Percentiles rank a stretch among this genome's conserved stretches.
These are phyloP conservation scores for Aspergillus biplanus DNA, from an alignment of 495 filamentous ascomycete genomes.

Conservation along the genomic window DNA sequence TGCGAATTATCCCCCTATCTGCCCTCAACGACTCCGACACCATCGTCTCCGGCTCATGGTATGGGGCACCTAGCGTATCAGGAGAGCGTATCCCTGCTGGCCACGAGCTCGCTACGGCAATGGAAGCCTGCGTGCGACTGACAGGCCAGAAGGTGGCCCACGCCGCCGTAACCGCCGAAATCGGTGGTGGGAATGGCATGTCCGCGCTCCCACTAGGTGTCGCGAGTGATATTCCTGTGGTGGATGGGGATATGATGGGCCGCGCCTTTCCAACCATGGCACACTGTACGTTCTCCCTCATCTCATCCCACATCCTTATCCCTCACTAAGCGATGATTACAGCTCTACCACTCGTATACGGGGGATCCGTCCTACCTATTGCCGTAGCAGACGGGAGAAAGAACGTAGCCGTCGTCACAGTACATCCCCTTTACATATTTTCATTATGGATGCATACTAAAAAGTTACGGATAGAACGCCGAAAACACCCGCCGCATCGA, in stretches of 20 bases:
- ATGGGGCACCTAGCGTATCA: constrained; percentile 29
- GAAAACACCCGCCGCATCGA: constrained; percentile 29
- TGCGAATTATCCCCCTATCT: constrained; percentile 26
- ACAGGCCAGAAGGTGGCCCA: not conserved
- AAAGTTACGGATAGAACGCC: constrained; percentile 25
- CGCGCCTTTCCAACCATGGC: constrained; percentile 31
- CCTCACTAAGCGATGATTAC: not conserved
- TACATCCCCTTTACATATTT: too few relatives aligned
- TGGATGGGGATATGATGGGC: constrained; percentile 47
- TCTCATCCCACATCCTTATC: not conserved
- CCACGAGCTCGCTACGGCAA: constrained; percentile 33
- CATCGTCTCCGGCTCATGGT: constrained; percentile 30
- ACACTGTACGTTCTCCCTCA: constrained; percentile 26
- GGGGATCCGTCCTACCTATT: constrained; percentile 20
- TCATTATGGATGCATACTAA: not conserved
- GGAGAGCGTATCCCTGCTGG: constrained; percentile 35
- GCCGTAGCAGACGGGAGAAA: constrained; percentile 38
- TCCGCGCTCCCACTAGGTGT: constrained; percentile 33
- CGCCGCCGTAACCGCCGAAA: constrained; percentile 36
- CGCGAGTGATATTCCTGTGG: constrained; percentile 35
- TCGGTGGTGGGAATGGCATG: constrained; percentile 45
- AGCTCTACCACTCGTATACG: not conserved
- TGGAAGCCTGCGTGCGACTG: constrained; percentile 29
- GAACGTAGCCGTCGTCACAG: constrained; percentile 30
- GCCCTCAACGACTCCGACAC: constrained; percentile 27